Evolutionary conservation across 2,329 filamentous ascomycete species (phyloP), one percentile per base, ranked within the genome.

Genomic region (Arachnomyces sp.): DNA sequence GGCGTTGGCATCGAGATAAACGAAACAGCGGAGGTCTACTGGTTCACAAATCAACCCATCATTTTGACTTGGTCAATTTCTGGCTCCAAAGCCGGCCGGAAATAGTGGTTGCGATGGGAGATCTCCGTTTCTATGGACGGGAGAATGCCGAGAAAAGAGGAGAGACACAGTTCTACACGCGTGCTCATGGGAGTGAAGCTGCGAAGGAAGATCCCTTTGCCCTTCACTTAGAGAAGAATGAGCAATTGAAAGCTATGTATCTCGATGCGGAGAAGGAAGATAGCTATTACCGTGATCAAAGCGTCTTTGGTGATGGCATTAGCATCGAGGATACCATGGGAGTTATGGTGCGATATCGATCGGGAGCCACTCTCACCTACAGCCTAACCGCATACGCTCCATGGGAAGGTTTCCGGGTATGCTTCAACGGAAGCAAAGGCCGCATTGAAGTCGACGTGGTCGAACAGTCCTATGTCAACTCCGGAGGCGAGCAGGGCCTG

Each of bases 291-390:
- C 71, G 77, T 1, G 77, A 81, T 50, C 77, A 79, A 56, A 78
- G 71, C 47, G 75, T 79, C 1, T 80, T 81, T 39, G 67, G 73
- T 0, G 77, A 81, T 44, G 78, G 77, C 1, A 78, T 81, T 40
- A 78, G 67, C 47, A 80, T 80, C 43, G 77, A 81, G 53, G 78
- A 81, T 49, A 80, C 76, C 0, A 78, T 80, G 75, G 75, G 68
- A 30, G 58, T 80, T 16, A 62, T 81, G 34, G 73, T 80, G 15
- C 63, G 69, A 37, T 81, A 81, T 51, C 61, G 65, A 13, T 75
- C 67, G 38, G 73, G 75, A 2, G 75, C 74, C 0, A 69, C 75
- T 17, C 58, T 80, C 54, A 78, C 77, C 1, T 81, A 80, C 50
- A 76, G 67, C 15, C 59, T 77, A 8, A 75, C 72, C 1, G 77